Conservation (phyloP, 305 asterid species). For the Caryopteris hybrid region DNA sequence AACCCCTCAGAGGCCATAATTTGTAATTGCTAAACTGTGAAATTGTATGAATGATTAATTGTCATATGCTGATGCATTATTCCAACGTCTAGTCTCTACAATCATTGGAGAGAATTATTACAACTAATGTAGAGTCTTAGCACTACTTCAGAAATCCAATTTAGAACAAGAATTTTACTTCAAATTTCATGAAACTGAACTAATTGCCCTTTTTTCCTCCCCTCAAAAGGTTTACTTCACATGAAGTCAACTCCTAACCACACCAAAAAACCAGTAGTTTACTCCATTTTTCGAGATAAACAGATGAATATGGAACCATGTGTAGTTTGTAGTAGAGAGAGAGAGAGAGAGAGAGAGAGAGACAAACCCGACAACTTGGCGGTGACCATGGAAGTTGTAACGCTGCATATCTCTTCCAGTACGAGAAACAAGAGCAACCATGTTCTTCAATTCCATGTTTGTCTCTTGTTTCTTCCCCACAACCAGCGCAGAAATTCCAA, state of each 20-base stretch:
- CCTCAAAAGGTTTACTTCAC: neutral
- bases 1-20: too few species aligned
- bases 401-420: conserved; percentile 54
- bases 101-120: neutral
- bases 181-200: too few species aligned
- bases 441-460: conserved; percentile 42
- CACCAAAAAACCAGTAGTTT: neutral
- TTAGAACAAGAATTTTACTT: neutral
- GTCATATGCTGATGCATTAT: neutral
- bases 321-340: neutral
- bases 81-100: too few species aligned
- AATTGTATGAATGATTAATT: neutral
- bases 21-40: too few species aligned
- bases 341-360: too few species aligned
- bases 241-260: conserved; percentile 11
- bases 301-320: neutral
- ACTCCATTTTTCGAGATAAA: conserved; percentile 1
- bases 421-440: conserved; percentile 49
- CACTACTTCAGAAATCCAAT: neutral
- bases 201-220: neutral
- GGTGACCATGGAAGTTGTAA: conserved; percentile 44
- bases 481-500: neutral
- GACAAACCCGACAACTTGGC: conserved; percentile 52
- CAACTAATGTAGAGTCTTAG: neutral
- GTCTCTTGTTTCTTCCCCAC: neutral